A percentile compares a stretch with the other conserved stretches of the same genome.
Conservation (phyloP, 1,284 basidiomycete species). For the Ustilago nuda region DNA sequence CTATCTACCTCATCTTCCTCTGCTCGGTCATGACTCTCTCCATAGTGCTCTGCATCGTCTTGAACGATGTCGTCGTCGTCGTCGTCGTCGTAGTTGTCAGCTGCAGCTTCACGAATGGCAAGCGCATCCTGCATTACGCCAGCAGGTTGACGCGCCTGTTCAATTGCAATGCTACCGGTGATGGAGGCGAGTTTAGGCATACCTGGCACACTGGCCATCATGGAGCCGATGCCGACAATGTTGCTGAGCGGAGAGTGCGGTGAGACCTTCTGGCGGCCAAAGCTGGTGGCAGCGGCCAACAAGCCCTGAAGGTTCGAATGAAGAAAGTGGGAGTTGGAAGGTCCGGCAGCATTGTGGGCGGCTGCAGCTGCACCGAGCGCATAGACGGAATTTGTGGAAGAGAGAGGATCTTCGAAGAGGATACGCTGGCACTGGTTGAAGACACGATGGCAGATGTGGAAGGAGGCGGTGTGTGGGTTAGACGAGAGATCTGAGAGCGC, state of each 20-base stretch:
- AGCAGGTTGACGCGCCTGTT: slow-evolving; percentile 78
- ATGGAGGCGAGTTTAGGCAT: slow-evolving; percentile 80
- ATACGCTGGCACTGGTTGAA: slow-evolving; percentile 95
- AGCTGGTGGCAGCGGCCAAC: slow-evolving; percentile 63
- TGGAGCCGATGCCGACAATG: slow-evolving; percentile 85
- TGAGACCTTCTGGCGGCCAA: slow-evolving; percentile 46
- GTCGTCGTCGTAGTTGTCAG: slow-evolving; percentile 71
- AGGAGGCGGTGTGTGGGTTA: slow-evolving; percentile 78
- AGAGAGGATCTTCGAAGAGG: slow-evolving; percentile 83
- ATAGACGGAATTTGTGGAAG: slow-evolving; percentile 37
- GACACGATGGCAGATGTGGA: slow-evolving; percentile 90
- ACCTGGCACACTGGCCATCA: slow-evolving; percentile 81
- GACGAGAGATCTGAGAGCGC: slow-evolving; percentile 62
- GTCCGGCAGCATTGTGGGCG: slow-evolving; percentile 20
- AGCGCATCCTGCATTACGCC: slow-evolving; percentile 53
- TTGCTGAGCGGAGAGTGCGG: slow-evolving; percentile 73
- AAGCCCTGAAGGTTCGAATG: slow-evolving; percentile 23
- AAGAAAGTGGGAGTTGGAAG: slow-evolving; percentile 36
- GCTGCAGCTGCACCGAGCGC: slow-evolving; percentile 26
- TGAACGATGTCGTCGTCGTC: slow-evolving; percentile 36
- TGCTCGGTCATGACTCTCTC: slow-evolving; percentile 17
- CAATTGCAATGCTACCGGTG: slow-evolving; percentile 85
- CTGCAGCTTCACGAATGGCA: slow-evolving; percentile 51
- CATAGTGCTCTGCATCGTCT: slow-evolving; percentile 17
- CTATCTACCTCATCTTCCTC: slow-evolving; percentile 42